Base-by-base conservation (phyloP, 2,329 filamentous ascomycete genomes). In the Ophiognomonia clavigignenti-juglandacearum region DNA sequence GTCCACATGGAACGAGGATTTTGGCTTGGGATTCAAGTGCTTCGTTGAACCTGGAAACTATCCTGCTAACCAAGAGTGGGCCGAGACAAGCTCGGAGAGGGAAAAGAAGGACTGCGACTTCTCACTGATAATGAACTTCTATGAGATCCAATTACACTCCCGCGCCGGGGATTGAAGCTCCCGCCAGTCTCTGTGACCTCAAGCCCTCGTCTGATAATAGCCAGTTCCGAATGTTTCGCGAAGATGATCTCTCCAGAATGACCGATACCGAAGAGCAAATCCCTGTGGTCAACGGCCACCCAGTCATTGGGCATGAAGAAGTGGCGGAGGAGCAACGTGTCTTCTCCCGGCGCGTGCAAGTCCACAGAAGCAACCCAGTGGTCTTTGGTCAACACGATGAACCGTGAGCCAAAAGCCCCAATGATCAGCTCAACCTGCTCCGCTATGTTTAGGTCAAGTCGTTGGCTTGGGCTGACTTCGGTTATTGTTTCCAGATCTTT, bases 361-460 rank as follows among this genome's bases (percentile, higher is more conserved):
- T 50, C 41, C 1, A 26, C 18, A 41, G 36, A 43, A 13, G 39
- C 39, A 18, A 52, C 31, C 48, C 51, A 51, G 9, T 44, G 43
- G 31, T 48, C 48, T 3, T 13, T 26, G 0, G 53, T 50, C 9
- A 48, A 38, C 4, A 52, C 41, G 16, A 53, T 37, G 13, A 55
- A 24, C 14, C 54, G 69, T 49, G 68, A 63, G 40, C 70, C 69
- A 60, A 93, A 93, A 42, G 79, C 82, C 26, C 83, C 72, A 50
- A 83, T 82, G 61, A 95, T 95, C 61, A 93, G 87, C 63, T 80
- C 83, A 57, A 92, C 27, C 4, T 83, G 53, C 19, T 39, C 24
- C 16, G 11, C 31, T 11, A 47, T 14, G n/a, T 14, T 37, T 19
- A 3, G 31, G 31, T 50, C 32, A 6, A 50, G 20, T 19, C 11